These are phyloP conservation scores for Magnusiomyces magnusii DNA, from an alignment of 1,139 yeast species.

Conservation along the genomic window DNA sequence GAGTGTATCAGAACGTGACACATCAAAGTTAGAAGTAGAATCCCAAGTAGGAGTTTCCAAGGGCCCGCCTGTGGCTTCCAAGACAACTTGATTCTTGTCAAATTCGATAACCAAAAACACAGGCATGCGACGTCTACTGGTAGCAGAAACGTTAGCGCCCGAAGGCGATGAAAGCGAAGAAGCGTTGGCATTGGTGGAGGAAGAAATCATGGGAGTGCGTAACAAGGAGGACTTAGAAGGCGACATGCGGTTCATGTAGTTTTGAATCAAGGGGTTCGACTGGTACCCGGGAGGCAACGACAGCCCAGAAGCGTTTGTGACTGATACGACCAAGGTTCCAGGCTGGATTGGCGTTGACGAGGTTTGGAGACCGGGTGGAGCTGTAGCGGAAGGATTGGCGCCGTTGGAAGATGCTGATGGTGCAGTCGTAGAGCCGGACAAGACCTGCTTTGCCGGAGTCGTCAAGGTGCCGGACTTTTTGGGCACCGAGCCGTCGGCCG, in stretches of 20 bases:
- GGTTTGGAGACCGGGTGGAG: background rate
- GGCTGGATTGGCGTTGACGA: constrained; percentile 40
- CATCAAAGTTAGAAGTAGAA: constrained; percentile 86
- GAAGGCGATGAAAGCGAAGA: background rate
- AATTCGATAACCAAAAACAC: constrained; percentile 39
- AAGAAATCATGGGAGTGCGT: constrained; percentile 9
- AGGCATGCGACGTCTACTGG: constrained; percentile 25
- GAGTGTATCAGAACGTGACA: constrained; percentile 53
- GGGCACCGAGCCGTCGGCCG: background rate
- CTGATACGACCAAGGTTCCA: constrained; percentile 62
- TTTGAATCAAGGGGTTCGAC: constrained; percentile 14
- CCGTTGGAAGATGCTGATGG: background rate
- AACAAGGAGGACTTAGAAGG: constrained; percentile 8
- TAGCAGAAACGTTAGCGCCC: background rate
- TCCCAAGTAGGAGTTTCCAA: constrained; percentile 65
- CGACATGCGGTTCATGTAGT: constrained; percentile 17
- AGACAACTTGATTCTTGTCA: constrained; percentile 60
- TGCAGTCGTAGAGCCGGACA: background rate
- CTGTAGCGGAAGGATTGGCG: background rate
- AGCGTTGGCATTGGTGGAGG: background rate
- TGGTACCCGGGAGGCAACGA: constrained; percentile 49
- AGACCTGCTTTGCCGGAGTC: background rate
- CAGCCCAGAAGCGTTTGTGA: constrained; percentile 54
- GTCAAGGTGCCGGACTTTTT: background rate
- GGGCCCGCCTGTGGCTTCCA: constrained; percentile 73